Evolutionary conservation across 495 filamentous ascomycete species (phyloP), one percentile per base, ranked within the genome.

Genomic region (Sphaerosporella brunnea): DNA sequence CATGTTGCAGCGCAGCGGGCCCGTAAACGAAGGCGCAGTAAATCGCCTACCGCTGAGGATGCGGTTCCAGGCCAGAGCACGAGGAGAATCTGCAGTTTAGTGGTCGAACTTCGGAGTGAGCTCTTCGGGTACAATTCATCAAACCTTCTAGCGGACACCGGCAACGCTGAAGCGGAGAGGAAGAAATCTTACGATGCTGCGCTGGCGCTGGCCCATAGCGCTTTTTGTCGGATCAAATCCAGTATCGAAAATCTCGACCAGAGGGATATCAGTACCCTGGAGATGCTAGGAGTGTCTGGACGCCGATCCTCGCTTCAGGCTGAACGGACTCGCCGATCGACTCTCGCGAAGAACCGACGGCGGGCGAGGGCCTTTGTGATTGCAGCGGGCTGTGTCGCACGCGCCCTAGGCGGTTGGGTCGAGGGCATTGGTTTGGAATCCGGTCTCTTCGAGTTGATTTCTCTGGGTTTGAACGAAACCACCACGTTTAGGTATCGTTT

Each of bases 311-410:
- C 5, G 7, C 20, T 43, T 4, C 39, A 28, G 24, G 7, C 21
- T 10, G 39, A 43, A 43, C 39, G 39, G 8, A 7, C 24, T 5
- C 39, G 24, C 4, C 39, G 10, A 7, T 4, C 73, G 52, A 68
- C 69, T 2, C 65, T 79, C 16, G 74, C 77, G 15, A 63, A 62
- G 7, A 67, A 75, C 43, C 73, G 79, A 20, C 68, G 74, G 32
- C 64, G 70, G 15, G 63, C 70, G n/a, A 72, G 75, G 54, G 64
- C 74, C 36, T 82, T 82, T 58, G 68, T 81, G 3, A 78, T 80
- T 62, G 78, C 77, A n/a, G 66, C 74, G 20, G 79, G 79, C 21
- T 72, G 73, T 7, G 56, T 83, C 16, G 64, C 74, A 13, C 62
- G 67, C 20, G 66, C 70, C 4, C 61, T 82, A 13, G 73, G 73